Conservation (phyloP, 1,139 yeast species). For the Chernovozyma aurita region DNA sequence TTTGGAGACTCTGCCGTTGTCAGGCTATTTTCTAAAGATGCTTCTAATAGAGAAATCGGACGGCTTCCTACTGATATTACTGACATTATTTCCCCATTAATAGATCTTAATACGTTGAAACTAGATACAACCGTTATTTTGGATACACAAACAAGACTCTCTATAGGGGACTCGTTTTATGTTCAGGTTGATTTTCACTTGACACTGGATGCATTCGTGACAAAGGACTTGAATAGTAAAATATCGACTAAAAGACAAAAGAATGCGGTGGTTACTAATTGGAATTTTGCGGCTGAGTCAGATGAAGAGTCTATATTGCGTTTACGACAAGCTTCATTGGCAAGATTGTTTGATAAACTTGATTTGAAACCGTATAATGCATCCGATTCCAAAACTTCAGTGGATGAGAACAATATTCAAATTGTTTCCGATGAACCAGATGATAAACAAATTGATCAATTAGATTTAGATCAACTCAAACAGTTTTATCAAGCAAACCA, state of each 20-base stretch:
- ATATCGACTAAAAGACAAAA: conserved; percentile 1
- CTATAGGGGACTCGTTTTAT: conserved; percentile 70
- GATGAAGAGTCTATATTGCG: conserved; percentile 50
- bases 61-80: conserved; percentile 73
- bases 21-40: conserved; percentile 24
- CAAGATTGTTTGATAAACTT: conserved; percentile 52
- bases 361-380: conserved; percentile 6
- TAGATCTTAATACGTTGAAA: conserved; percentile 51
- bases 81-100: conserved; percentile 59
- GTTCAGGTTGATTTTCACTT: conserved; percentile 62
- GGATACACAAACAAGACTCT: conserved; percentile 49
- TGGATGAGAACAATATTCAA: conserved; percentile 12
- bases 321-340: conserved; percentile 53
- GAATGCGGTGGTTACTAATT: conserved; percentile 8
- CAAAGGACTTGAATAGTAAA: conserved; percentile 11
- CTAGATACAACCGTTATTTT: conserved; percentile 61
- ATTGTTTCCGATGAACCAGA: background rate
- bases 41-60: conserved; percentile 58
- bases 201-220: conserved; percentile 10
- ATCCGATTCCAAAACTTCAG: background rate
- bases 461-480: conserved; percentile 70
- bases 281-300: conserved; percentile 40
- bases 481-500: conserved; percentile 69
- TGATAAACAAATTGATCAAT: conserved; percentile 17
- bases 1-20: conserved; percentile 27